phyloP scores from a whole-genome alignment of 257 asterid species.

The Ajuga chamaepitys region DNA sequence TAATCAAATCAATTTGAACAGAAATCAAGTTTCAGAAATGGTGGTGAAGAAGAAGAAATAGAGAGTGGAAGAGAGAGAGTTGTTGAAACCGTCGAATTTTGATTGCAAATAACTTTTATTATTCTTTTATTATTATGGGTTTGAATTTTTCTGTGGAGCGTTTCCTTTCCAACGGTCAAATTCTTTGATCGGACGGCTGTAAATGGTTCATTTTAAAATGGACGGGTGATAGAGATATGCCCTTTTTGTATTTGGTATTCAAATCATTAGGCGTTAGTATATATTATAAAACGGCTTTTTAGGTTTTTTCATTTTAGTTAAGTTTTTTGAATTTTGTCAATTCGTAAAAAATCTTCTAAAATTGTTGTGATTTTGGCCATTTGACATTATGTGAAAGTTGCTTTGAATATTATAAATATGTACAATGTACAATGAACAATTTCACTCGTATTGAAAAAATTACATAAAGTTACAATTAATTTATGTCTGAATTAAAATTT shows the following conservation, averaged over 20 bases:
- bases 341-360: too few relatives aligned
- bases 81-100: background rate
- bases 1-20: background rate
- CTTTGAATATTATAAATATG: too few relatives aligned
- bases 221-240: background rate
- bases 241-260: background rate
- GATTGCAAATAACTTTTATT: background rate
- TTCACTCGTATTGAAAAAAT: too few relatives aligned
- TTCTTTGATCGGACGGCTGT: conserved; percentile 26
- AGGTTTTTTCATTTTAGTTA: too few relatives aligned
- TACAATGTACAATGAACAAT: too few relatives aligned
- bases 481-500: too few relatives aligned
- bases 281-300: too few relatives aligned
- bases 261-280: too few relatives aligned
- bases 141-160: conserved; percentile 27
- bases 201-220: conserved; percentile 13
- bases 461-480: too few relatives aligned
- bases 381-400: too few relatives aligned
- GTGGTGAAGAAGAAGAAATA: background rate
- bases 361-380: too few relatives aligned
- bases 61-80: background rate
- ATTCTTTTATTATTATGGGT: background rate
- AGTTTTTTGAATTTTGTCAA: too few relatives aligned
- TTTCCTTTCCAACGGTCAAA: conserved; percentile 39
- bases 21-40: background rate